Conservation (phyloP, 2,329 filamentous ascomycete genomes). For the Pleoardoris graminearum region DNA sequence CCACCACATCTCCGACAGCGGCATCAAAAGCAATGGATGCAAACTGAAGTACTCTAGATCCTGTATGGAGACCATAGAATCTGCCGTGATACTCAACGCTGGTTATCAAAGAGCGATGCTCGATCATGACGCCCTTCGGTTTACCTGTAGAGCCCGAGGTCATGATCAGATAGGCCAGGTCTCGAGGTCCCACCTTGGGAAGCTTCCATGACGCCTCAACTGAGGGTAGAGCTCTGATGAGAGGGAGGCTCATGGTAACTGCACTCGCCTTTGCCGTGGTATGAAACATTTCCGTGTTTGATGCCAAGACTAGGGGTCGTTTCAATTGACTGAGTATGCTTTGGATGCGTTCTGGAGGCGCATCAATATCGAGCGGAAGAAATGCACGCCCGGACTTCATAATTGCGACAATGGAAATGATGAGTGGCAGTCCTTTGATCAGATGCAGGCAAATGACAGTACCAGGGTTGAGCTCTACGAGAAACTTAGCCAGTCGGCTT, state of each 20-base stretch:
- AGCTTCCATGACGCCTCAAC: background rate
- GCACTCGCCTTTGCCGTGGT: background rate
- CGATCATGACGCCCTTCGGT: constrained; percentile 63
- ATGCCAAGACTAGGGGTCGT: background rate
- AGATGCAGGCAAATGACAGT: no score
- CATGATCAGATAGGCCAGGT: constrained; percentile 57
- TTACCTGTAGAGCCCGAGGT: constrained; percentile 47
- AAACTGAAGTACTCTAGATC: no score
- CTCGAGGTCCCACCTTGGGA: background rate
- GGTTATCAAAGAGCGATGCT: constrained; percentile 56
- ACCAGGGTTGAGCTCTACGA: no score
- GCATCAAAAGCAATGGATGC: no score
- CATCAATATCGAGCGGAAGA: constrained; percentile 38
- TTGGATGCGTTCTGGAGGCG: constrained; percentile 18
- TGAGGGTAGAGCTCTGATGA: no score
- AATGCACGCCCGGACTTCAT: constrained; percentile 50
- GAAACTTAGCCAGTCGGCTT: constrained; percentile 7
- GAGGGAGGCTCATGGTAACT: background rate
- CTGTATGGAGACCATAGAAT: no score
- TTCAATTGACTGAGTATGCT: background rate
- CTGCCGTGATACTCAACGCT: background rate
- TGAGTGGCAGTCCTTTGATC: constrained; percentile 8
- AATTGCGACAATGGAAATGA: constrained; percentile 32
- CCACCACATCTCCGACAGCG: no score
- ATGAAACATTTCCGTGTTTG: background rate